These are phyloP conservation scores for Dryadomyces quercus-mongolicae DNA, from an alignment of 2,329 filamentous ascomycete genomes.

Conservation along the genomic window DNA sequence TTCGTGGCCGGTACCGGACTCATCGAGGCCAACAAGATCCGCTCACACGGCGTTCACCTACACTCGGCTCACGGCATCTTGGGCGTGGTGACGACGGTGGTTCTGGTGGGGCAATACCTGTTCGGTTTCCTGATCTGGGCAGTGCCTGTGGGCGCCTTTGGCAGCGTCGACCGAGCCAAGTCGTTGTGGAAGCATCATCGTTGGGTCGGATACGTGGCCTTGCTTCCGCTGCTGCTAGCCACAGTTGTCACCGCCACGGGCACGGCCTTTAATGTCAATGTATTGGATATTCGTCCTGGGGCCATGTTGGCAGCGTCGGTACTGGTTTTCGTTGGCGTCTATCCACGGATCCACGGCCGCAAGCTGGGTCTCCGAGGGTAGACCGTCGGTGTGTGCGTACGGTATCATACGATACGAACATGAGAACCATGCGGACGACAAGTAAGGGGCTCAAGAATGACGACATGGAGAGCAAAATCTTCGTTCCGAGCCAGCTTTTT, in stretches of 20 bases:
- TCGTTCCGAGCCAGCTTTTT: too few species aligned
- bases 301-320: constrained; percentile 53
- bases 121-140: constrained; percentile 80
- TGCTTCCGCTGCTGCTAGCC: constrained; percentile 53
- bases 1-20: constrained; percentile 54
- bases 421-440: too few species aligned
- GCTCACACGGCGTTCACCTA: constrained; percentile 58
- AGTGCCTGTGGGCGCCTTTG: constrained; percentile 54
- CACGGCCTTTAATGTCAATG: constrained; percentile 60
- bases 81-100: constrained; percentile 61
- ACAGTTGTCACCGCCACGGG: constrained; percentile 65
- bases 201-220: constrained; percentile 53
- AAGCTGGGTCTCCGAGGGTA: constrained; percentile 50
- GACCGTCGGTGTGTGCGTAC: too few species aligned
- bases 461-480: too few species aligned
- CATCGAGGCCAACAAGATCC: constrained; percentile 77
- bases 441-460: too few species aligned
- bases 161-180: constrained; percentile 60
- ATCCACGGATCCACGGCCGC: constrained; percentile 66
- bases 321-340: constrained; percentile 58
- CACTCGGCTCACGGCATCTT: constrained; percentile 71
- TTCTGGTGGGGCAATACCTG: constrained; percentile 60
- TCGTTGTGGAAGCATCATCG: constrained; percentile 85
- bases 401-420: too few species aligned
- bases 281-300: constrained; percentile 66